Conservation (phyloP, 768 basidiomycete genomes). For the Amanita fuliginea region DNA sequence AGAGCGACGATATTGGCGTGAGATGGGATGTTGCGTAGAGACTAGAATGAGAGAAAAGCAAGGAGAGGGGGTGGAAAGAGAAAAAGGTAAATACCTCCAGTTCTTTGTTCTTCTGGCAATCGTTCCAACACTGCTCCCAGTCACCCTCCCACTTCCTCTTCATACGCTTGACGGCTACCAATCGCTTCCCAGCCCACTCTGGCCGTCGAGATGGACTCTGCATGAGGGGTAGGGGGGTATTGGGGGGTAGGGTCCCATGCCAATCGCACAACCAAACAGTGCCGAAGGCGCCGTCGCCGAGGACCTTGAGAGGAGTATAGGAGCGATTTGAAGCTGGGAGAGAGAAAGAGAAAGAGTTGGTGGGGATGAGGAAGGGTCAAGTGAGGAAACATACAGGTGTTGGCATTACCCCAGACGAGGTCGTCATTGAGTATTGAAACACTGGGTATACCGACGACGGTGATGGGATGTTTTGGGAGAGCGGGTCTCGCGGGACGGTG, state of each 20-base stretch:
- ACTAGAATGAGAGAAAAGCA: conserved; percentile 34
- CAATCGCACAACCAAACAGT: conserved; percentile 99
- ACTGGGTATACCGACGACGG: conserved; percentile 65
- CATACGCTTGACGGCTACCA: conserved; percentile 98
- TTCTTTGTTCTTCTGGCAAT: conserved; percentile 92
- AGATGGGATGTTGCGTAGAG: conserved; percentile 85
- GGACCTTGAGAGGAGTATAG: conserved; percentile 91
- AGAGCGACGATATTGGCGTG: conserved; percentile 98
- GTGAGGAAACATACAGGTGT: conserved; percentile 45
- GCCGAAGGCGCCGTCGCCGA: conserved; percentile 98
- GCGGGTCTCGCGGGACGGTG: conserved; percentile 19
- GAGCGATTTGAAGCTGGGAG: conserved; percentile 68
- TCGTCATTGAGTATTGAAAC: conserved; percentile 59
- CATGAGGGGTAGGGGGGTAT: conserved; percentile 88
- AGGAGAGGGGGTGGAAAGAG: neutral
- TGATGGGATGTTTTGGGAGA: conserved; percentile 46
- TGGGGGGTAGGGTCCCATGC: conserved; percentile 90
- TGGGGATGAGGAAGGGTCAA: conserved; percentile 6
- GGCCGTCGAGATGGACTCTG: conserved; percentile 88
- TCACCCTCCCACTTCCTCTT: conserved; percentile 97
- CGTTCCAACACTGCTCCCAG: conserved; percentile 98
- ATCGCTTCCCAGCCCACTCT: conserved; percentile 88
- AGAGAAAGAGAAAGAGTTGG: conserved; percentile 7
- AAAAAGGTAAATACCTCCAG: conserved; percentile 54
- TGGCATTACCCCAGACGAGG: conserved; percentile 63